phyloP scores from a whole-genome alignment of 345 rosid genomes.

The Eucalyptus cladocalyx region DNA sequence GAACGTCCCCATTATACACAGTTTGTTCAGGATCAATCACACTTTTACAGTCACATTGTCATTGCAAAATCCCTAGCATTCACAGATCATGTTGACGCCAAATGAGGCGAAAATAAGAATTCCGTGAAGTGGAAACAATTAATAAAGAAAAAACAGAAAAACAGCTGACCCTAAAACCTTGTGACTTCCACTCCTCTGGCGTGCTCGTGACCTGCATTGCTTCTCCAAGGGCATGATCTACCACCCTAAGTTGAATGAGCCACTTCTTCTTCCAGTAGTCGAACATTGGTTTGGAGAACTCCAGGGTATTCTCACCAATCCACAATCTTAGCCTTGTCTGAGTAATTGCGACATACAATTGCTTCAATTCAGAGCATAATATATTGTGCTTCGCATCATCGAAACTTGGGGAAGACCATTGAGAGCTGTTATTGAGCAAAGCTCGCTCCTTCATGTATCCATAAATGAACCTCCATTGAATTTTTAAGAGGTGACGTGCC shows the following conservation, averaged over 20 bases:
- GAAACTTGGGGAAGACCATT: constrained; percentile 10
- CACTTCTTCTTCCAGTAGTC: not conserved
- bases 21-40: not conserved
- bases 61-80: not conserved
- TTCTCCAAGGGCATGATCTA: constrained; percentile 19
- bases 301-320: constrained; percentile 33
- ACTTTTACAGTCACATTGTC: not conserved
- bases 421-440: not conserved
- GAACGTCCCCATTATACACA: not conserved
- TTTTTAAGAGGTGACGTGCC: constrained; percentile 26
- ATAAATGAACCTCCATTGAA: constrained; percentile 40
- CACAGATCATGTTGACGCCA: not conserved
- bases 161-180: constrained; percentile 20
- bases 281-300: constrained; percentile 15
- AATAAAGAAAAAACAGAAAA: not conserved
- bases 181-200: constrained; percentile 29
- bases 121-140: not conserved
- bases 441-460: constrained; percentile 6
- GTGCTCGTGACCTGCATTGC: constrained; percentile 36
- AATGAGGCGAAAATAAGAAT: not conserved
- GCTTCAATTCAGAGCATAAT: constrained; percentile 30
- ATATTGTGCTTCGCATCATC: constrained; percentile 16
- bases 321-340: constrained; percentile 42
- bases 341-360: constrained; percentile 24
- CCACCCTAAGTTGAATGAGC: constrained; percentile 17